Evolutionary conservation across 805 yeast genomes (phyloP), one percentile per base, ranked within the genome.

Genomic region (Cyberlindnera mississippiensis): DNA sequence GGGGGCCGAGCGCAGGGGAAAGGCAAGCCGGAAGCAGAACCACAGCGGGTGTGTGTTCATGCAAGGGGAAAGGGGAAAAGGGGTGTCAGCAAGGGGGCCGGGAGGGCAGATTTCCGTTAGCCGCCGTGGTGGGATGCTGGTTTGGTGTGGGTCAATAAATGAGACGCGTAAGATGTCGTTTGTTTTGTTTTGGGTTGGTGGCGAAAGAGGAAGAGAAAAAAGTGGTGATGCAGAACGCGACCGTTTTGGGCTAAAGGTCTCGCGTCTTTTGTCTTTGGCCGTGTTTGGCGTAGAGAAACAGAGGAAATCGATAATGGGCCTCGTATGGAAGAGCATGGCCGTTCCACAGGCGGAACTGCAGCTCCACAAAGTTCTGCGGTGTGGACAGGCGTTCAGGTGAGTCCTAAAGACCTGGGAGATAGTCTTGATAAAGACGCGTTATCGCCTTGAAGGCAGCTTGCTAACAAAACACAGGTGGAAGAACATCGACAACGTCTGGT

Each of bases 301-400:
- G n/a, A n/a, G n/a, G n/a, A n/a, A n/a, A n/a, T n/a, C n/a, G n/a
- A n/a, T n/a, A n/a, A 35, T 35, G 40, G 9, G 29, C 7, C 43
- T 56, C 6, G 31, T 47, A 1, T 57, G 62, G 62, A 46, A 39
- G 16, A 35, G 40, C 1, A 10, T 55, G 11, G 35, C 33, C 13
- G 45, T 55, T 1, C 44, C 58, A 1, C 32, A 31, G 4, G 33
- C 62, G 36, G 93, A 86, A 50, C 65, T 85, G 1, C 62, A 72
- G n/a, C 61, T 87, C 4, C 61, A 78, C 4, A 75, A 77, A 30
- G 90, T 87, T 0, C 67, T 87, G 22, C 66, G 93, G 33, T 85
- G 95, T 56, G 96, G 96, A 1, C 96, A 87, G 64, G 80, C 95
- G 0, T 87, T 87, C 55, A 58, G 80, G 45, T 56, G 46, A 33